These are phyloP conservation scores for Caryopteris hybrid DNA, from an alignment of 305 asterid genomes.

Conservation along the genomic window DNA sequence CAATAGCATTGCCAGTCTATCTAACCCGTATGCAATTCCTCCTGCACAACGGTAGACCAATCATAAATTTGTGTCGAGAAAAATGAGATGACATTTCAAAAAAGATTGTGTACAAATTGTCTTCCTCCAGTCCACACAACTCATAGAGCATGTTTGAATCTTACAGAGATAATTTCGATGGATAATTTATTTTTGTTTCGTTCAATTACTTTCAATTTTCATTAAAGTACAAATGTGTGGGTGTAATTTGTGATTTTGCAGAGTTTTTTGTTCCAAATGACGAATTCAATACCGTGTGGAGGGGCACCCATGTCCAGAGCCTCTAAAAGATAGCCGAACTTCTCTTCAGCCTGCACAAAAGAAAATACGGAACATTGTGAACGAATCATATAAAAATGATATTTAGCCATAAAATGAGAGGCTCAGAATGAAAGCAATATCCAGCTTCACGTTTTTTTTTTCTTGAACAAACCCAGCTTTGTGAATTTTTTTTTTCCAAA, in stretches of 20 bases:
- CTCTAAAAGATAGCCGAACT: slow-evolving; percentile 94
- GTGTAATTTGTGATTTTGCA: neutral
- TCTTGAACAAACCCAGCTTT: no score
- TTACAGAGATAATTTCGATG: neutral
- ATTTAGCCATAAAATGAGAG: neutral
- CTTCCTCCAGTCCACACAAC: neutral
- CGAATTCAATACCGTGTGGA: slow-evolving; percentile 69
- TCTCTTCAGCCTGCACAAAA: slow-evolving; percentile 72
- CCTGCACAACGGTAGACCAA: slow-evolving; percentile 35
- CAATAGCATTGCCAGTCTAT: slow-evolving; percentile 85
- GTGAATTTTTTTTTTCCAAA: no score
- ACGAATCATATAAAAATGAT: neutral
- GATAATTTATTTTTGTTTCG: neutral
- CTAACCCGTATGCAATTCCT: slow-evolving; percentile 92
- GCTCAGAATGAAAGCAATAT: neutral
- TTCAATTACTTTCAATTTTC: neutral
- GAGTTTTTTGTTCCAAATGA: neutral
- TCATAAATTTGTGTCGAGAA: neutral
- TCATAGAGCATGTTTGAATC: neutral
- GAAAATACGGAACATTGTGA: neutral
- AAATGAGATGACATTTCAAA: neutral
- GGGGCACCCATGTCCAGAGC: slow-evolving; percentile 99
- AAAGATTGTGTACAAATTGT: neutral
- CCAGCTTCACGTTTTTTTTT: neutral
- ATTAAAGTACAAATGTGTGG: neutral